These are phyloP conservation scores for Byssochlamys sp. DNA, from an alignment of 2,329 filamentous ascomycete species.

Conservation along the genomic window DNA sequence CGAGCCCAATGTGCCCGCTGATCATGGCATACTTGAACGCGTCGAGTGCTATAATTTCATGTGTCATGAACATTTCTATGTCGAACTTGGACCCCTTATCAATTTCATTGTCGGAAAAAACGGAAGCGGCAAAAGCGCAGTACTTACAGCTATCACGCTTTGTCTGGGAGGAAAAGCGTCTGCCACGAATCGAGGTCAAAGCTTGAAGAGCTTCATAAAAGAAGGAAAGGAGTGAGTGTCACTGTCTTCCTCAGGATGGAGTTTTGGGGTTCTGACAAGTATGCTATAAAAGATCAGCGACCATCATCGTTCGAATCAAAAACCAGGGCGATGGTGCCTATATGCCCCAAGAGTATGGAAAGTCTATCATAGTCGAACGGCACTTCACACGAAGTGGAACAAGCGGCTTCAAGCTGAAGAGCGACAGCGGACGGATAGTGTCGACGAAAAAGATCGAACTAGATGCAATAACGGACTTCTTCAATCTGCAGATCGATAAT, in stretches of 20 bases:
- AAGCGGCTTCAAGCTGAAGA: conserved; percentile 82
- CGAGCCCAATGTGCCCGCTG: conserved; percentile 63
- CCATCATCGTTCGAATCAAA: conserved; percentile 75
- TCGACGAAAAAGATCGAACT: conserved; percentile 79
- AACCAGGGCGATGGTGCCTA: conserved; percentile 81
- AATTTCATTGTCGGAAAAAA: conserved; percentile 98
- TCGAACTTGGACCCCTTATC: conserved; percentile 82
- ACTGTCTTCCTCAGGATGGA: background rate
- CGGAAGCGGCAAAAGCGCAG: conserved; percentile 92
- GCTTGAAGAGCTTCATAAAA: conserved; percentile 82
- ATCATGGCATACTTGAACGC: conserved; percentile 78
- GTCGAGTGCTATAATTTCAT: conserved; percentile 90
- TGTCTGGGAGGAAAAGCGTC: conserved; percentile 93
- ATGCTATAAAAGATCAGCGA: conserved; percentile 38
- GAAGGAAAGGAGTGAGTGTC: conserved; percentile 63
- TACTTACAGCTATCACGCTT: conserved; percentile 82
- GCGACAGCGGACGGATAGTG: conserved; percentile 56
- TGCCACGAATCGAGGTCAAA: conserved; percentile 82
- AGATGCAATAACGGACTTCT: conserved; percentile 88
- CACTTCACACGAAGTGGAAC: conserved; percentile 66
- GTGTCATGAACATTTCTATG: conserved; percentile 76
- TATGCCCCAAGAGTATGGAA: conserved; percentile 69
- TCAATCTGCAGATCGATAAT: conserved; percentile 88
- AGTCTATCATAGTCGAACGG: conserved; percentile 81
- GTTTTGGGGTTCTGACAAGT: conserved; percentile 4